phyloP scores from a whole-genome alignment of 2,329 filamentous ascomycete species.

The Alternaria alternata region DNA sequence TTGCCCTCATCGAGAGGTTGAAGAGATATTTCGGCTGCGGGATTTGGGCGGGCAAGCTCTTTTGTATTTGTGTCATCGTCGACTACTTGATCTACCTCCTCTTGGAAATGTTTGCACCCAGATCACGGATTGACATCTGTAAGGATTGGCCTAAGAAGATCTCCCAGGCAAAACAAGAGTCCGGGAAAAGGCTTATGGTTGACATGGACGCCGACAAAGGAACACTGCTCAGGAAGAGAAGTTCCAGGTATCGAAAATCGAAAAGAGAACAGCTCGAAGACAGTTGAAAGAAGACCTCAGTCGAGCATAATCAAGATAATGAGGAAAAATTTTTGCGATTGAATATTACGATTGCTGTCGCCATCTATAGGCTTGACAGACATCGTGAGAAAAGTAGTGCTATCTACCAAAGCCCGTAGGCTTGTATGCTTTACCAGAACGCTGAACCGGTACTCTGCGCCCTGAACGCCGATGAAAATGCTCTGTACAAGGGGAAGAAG shows the following conservation, averaged over 20 bases:
- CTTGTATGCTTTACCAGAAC: slow-evolving; percentile 18
- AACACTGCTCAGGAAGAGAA: slow-evolving; percentile 34
- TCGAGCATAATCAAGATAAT: not conserved
- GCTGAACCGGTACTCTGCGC: slow-evolving; percentile 18
- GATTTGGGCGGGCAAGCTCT: slow-evolving; percentile 97
- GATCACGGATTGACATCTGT: slow-evolving; percentile 86
- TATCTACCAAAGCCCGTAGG: slow-evolving; percentile 28
- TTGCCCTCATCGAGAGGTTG: slow-evolving; percentile 90
- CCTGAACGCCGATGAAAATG: slow-evolving; percentile 44
- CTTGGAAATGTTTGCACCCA: slow-evolving; percentile 85
- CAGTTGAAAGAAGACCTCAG: slow-evolving; percentile 14
- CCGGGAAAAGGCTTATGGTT: slow-evolving; percentile 19
- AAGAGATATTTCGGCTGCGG: slow-evolving; percentile 98
- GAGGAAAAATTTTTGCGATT: slow-evolving; percentile 15
- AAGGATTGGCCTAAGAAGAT: slow-evolving; percentile 88
- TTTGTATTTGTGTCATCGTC: slow-evolving; percentile 91
- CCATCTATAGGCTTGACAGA: slow-evolving; percentile 24
- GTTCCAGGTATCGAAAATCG: slow-evolving; percentile 38
- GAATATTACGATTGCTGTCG: slow-evolving; percentile 33
- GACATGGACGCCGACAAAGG: slow-evolving; percentile 18
- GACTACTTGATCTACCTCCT: slow-evolving; percentile 92
- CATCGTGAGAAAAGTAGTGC: slow-evolving; percentile 29
- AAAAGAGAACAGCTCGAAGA: slow-evolving; percentile 31
- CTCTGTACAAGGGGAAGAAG: slow-evolving; percentile 32
- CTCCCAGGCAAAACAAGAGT: slow-evolving; percentile 19